Evolutionary conservation across 345 rosid genomes (phyloP).

Genomic region (Arabidopsis thaliana): TAIR10.1 NC_003070.9:9464001-9464500

Average conservation of each 20-base stretch:
- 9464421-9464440: too few species aligned
- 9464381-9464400: too few species aligned
- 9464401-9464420: too few species aligned
- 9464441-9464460: too few species aligned
- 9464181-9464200: background rate
- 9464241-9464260: background rate
- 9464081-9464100: background rate
- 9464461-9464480: too few species aligned
- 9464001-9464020: background rate
- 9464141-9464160: constrained; percentile 20
- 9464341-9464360: too few species aligned
- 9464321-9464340: too few species aligned
- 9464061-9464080: background rate
- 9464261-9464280: background rate
- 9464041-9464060: background rate
- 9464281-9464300: background rate
- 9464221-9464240: background rate
- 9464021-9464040: background rate
- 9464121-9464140: background rate
- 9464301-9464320: background rate
- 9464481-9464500: too few species aligned
- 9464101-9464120: background rate
- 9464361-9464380: too few species aligned
- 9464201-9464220: background rate
- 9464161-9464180: constrained; percentile 6